Percentiles rank a stretch among this genome's conserved stretches.
phyloP scores from a whole-genome alignment of 1,139 yeast genomes.

The Kluyveromyces sp. region DNA sequence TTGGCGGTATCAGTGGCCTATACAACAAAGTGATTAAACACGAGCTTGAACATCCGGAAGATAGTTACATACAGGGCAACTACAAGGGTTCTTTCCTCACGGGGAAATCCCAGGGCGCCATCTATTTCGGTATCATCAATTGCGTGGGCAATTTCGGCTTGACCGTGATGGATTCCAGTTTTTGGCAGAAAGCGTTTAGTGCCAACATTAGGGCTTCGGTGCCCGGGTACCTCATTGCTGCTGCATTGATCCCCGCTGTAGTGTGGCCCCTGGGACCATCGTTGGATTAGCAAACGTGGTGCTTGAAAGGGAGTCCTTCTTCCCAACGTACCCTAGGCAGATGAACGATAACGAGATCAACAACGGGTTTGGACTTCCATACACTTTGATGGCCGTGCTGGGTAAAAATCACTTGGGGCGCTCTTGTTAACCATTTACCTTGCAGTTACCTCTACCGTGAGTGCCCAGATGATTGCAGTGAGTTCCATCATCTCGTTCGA shows the following conservation, averaged over 20 bases:
- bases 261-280: constrained; percentile 31
- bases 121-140: constrained; percentile 24
- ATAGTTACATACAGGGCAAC: constrained; percentile 21
- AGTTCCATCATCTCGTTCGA: constrained; percentile 49
- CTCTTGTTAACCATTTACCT: constrained; percentile 44
- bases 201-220: constrained; percentile 28
- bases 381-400: constrained; percentile 45
- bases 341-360: constrained; percentile 41
- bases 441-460: constrained; percentile 51
- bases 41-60: constrained; percentile 1
- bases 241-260: constrained; percentile 32
- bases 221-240: constrained; percentile 38
- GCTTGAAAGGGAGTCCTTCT: constrained; percentile 39
- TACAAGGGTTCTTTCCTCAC: constrained; percentile 19
- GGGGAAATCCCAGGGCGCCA: constrained; percentile 1
- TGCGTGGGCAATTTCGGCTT: constrained; percentile 7
- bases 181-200: constrained; percentile 36
- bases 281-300: constrained; percentile 46
- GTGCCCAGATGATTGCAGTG: constrained; percentile 50
- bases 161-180: constrained; percentile 33
- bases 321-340: constrained; percentile 46
- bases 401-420: constrained; percentile 51
- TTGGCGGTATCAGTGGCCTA: constrained; percentile 31
- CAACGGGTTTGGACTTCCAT: constrained; percentile 47
- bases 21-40: background rate